phyloP scores from a whole-genome alignment of 257 asterid genomes.

The Solanum medicagineum region DNA sequence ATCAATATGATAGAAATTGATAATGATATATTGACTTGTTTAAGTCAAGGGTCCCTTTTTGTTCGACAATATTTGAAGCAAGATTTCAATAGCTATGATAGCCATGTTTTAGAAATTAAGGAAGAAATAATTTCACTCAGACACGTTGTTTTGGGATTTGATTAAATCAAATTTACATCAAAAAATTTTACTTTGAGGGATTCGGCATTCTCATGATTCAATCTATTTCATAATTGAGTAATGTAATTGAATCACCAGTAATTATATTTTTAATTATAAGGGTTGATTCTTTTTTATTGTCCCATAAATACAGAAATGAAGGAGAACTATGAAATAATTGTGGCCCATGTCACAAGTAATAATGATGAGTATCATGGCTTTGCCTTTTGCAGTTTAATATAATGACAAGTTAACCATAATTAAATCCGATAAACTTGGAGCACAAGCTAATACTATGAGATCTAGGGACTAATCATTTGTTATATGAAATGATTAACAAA shows the following conservation, averaged over 20 bases:
- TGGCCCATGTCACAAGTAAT: neutral
- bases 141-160: fast-evolving
- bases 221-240: too few species aligned
- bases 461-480: neutral
- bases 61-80: neutral
- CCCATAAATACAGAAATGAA: neutral
- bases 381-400: neutral
- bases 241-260: too few species aligned
- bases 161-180: fast-evolving
- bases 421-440: neutral
- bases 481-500: neutral
- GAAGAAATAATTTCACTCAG: neutral
- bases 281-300: neutral
- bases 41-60: neutral
- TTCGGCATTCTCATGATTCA: neutral
- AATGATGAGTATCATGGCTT: neutral
- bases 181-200: neutral
- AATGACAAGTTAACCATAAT: neutral
- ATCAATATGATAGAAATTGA: neutral
- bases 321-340: neutral
- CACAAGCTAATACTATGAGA: neutral
- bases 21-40: neutral
- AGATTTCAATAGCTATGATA: neutral
- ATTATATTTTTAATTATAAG: neutral
- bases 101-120: neutral